A percentile compares a stretch with the other conserved stretches of the same genome.
phyloP scores from a whole-genome alignment of 139 green algal genomes.

The Diplosphaera chodatii region DNA sequence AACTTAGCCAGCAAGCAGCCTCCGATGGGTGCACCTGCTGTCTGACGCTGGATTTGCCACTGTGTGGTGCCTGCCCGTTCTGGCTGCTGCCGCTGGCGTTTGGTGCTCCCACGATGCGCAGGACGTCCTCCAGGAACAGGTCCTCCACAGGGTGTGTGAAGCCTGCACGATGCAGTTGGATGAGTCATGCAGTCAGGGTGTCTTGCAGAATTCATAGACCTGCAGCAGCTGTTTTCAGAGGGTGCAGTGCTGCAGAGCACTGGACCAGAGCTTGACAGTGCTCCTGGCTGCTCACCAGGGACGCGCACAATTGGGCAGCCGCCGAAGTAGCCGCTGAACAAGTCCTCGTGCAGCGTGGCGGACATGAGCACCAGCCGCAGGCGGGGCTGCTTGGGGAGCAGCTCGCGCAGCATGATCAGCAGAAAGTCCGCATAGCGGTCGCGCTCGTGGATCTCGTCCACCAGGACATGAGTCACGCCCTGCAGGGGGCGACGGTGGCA shows the following conservation, averaged over 20 bases:
- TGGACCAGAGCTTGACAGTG: too few species aligned
- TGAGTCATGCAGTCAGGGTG: too few species aligned
- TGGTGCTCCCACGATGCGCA: constrained; percentile 21
- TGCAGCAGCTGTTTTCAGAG: too few species aligned
- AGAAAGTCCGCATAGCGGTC: constrained; percentile 74
- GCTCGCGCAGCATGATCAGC: constrained; percentile 51
- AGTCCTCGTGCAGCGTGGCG: constrained; percentile 71
- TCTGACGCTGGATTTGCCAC: too few species aligned
- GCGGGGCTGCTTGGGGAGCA: constrained; percentile 54
- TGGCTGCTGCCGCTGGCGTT: neutral
- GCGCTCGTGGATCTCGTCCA: constrained; percentile 64
- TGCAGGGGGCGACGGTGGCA: too few species aligned
- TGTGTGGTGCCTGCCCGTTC: too few species aligned
- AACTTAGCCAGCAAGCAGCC: too few species aligned
- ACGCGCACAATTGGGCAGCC: constrained; percentile 66
- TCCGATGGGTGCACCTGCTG: too few species aligned
- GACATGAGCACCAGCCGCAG: constrained; percentile 82
- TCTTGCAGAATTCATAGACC: too few species aligned
- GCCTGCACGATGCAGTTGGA: constrained; percentile 46
- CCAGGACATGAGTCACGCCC: constrained; percentile 45
- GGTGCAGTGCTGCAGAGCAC: too few species aligned
- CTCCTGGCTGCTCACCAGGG: constrained; percentile 27
- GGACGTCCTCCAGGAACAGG: constrained; percentile 67
- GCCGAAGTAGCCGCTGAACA: constrained; percentile 62
- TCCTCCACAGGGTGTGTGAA: constrained; percentile 92